phyloP scores from a whole-genome alignment of 164 flowering plant species.

The grape (Vitis vinifera) region DNA sequence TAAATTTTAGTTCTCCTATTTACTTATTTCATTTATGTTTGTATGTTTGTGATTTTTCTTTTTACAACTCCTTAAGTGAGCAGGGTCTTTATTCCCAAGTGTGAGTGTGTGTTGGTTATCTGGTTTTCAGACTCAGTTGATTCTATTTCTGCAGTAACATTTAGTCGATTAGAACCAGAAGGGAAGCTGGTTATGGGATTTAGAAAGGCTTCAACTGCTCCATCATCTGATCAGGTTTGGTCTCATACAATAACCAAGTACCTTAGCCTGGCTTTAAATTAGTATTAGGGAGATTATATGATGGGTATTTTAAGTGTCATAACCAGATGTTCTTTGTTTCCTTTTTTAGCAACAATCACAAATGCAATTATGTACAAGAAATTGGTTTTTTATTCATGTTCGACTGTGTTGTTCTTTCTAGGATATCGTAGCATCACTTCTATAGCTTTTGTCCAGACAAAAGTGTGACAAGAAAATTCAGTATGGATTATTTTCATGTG shows the following conservation, averaged over 20 bases:
- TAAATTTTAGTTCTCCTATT: background rate
- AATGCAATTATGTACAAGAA: too few relatives aligned
- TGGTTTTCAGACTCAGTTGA: constrained; percentile 16
- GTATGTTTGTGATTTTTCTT: too few relatives aligned
- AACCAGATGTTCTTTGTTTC: too few relatives aligned
- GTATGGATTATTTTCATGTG: too few relatives aligned
- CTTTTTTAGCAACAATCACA: too few relatives aligned
- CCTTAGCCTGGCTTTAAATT: background rate
- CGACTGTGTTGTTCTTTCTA: too few relatives aligned
- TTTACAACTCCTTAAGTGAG: background rate
- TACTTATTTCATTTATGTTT: too few relatives aligned
- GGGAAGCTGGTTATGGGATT: constrained; percentile 92
- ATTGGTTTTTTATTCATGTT: too few relatives aligned
- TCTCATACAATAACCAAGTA: background rate
- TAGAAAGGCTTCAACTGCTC: constrained; percentile 69
- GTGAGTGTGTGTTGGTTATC: background rate
- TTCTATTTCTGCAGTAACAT: constrained; percentile 64
- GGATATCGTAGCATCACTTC: too few relatives aligned
- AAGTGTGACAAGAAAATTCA: too few relatives aligned
- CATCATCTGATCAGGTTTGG: constrained; percentile 64
- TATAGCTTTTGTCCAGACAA: too few relatives aligned
- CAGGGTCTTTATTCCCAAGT: background rate
- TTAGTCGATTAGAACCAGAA: constrained; percentile 89
- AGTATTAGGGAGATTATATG: background rate
- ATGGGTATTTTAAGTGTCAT: too few relatives aligned